A percentile compares a stretch with the other conserved stretches of the same genome.
Evolutionary conservation across 805 yeast species (phyloP).

Genomic region (Spathaspora hagerdaliae): DNA sequence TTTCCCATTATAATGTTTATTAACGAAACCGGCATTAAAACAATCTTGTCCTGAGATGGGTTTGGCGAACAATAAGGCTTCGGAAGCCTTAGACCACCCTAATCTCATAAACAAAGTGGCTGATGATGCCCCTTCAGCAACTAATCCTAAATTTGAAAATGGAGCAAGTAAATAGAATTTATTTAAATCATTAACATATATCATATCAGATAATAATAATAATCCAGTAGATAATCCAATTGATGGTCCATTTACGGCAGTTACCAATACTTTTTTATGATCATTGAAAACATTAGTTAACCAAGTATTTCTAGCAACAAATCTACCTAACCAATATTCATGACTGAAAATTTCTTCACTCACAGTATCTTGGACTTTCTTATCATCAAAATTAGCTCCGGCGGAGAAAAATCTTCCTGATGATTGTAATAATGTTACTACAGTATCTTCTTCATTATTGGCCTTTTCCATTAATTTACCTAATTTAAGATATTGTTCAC

Average conservation of each 20-base stretch:
- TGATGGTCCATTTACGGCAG: conserved; percentile 83
- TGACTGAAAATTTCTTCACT: conserved; percentile 29
- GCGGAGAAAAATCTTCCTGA: conserved; percentile 77
- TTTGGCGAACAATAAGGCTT: conserved; percentile 66
- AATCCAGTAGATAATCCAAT: conserved; percentile 75
- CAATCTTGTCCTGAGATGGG: conserved; percentile 62
- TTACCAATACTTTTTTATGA: conserved; percentile 67
- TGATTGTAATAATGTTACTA: conserved; percentile 63
- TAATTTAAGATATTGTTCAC: conserved; percentile 57
- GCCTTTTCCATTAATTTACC: conserved; percentile 61
- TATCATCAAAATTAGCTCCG: conserved; percentile 69
- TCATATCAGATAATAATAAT: conserved; percentile 70
- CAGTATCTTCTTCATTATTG: conserved; percentile 55
- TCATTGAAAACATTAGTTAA: conserved; percentile 64
- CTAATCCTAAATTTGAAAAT: conserved; percentile 77
- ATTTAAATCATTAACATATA: conserved; percentile 60
- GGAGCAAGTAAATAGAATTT: conserved; percentile 65
- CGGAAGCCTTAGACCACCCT: conserved; percentile 69
- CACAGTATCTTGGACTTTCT: conserved; percentile 25
- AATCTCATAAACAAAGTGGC: conserved; percentile 64
- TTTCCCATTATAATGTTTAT: conserved; percentile 46
- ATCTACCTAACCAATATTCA: conserved; percentile 49
- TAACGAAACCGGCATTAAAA: conserved; percentile 54
- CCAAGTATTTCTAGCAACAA: conserved; percentile 68
- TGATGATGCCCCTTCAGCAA: conserved; percentile 76